Base-by-base conservation (phyloP, 805 yeast genomes). In the Hanseniaspora jakobsenii region DNA sequence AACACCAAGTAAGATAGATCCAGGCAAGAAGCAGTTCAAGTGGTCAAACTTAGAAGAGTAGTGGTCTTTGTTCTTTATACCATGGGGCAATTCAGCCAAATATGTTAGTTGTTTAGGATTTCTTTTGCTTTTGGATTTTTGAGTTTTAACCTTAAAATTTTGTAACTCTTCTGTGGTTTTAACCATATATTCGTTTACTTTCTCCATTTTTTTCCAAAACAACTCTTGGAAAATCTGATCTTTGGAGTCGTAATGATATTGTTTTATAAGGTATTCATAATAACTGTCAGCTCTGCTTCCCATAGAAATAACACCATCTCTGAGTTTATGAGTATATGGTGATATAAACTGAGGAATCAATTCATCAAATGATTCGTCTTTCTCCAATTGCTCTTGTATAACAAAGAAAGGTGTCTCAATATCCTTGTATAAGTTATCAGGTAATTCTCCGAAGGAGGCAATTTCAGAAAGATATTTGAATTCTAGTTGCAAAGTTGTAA, bases 241-340 rank as follows among this genome's bases (percentile, higher is more conserved):
- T 57, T 49, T 66, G 13, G 6, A 13, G 32, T 37, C 28, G 18
- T 37, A 37, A 21, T 37, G 40, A 55, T 80, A 83, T 61, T 85
- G 95, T 60, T 86, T 86, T 51, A 86, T 66, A 36, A 87, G 65
- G 58, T 85, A 85, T 63, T 87, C 95, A 57, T 87, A 86, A 59
- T 86, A 87, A 0, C 95, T 83, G 61, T 86, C 96, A 38, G 95
- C 96, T 52, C 95, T 70, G 1, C 94, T 81, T 0, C 96, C 96
- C 46, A 87, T 64, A 50, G 95, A 71, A 49, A 89, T 83, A 43
- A 72, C 61, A 2, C 57, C 53, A 1, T 85, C 85, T 48, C 66
- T 72, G 59, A 73, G 85, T 49, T 66, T 64, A 4, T 91, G 95
- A 0, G 79, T 71, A 32, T 75, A 78, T 7, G 95, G 91, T 29